Base-by-base conservation (phyloP, 495 filamentous ascomycete species). In the Recurvomyces mirabilis region DNA sequence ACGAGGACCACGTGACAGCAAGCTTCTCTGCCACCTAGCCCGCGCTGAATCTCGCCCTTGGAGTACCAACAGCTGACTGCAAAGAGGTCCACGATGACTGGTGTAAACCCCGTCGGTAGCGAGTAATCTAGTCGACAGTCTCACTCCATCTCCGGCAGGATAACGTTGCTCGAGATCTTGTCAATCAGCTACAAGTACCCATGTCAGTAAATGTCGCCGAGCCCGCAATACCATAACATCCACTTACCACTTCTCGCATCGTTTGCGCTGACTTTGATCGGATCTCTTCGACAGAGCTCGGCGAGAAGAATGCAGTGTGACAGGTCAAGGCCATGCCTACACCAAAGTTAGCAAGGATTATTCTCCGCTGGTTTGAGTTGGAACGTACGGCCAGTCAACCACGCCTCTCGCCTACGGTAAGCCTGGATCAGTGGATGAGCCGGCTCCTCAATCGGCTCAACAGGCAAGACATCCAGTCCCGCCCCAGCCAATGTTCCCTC, bases 91-190 rank as follows among this genome's bases (percentile, higher is more conserved):
- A n/a, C n/a, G n/a, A n/a, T n/a, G n/a, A n/a, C n/a, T n/a, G n/a
- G n/a, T n/a, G n/a, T n/a, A n/a, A n/a, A n/a, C n/a, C n/a, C n/a
- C n/a, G n/a, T n/a, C n/a, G n/a, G n/a, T n/a, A n/a, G n/a, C n/a
- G 26, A 29, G n/a, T 29, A 7, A n/a, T 29, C 26, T 29, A n/a
- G 26, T 7, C 26, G n/a, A 7, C 7, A n/a, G 26, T 29, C 7
- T 23, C 39, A 54, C 33, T 54, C 51, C 51, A 54, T 54, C 9
- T 54, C 46, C 2, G 51, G 51, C 21, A 41, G 45, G n/a, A 54
- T 49, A 17, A 54, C 41, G 29, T 54, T 54, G 15, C 46, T 38
- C 19, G 21, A 15, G 5, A 39, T 13, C 21, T 39, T 39, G 28
- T 54, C 51, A 26, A 54, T 49, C 2, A 53, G 40, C 43, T 46